phyloP scores from a whole-genome alignment of 1,284 basidiomycete species.

The Cutaneotrichosporon curvatum region DNA sequence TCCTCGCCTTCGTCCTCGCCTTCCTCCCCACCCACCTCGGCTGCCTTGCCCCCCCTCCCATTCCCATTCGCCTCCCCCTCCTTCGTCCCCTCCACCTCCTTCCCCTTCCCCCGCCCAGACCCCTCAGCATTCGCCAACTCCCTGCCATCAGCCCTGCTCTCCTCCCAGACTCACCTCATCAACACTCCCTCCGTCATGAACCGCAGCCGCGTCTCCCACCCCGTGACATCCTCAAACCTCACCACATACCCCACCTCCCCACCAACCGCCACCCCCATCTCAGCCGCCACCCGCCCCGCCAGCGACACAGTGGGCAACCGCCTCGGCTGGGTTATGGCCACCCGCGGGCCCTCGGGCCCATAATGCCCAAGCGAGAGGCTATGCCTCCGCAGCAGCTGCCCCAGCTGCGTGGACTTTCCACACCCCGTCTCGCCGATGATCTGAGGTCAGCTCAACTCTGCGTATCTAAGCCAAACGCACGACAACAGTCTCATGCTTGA shows the following conservation, averaged over 20 bases:
- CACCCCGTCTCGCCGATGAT: constrained; percentile 95
- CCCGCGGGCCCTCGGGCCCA: constrained; percentile 53
- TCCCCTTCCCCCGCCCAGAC: not conserved
- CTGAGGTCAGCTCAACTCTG: constrained; percentile 13
- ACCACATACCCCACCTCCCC: constrained; percentile 85
- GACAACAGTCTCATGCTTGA: constrained; percentile 77
- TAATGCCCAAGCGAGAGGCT: constrained; percentile 26
- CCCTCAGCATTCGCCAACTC: constrained; percentile 2
- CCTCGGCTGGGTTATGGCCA: constrained; percentile 87
- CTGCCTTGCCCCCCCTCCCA: not conserved
- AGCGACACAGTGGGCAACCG: constrained; percentile 90
- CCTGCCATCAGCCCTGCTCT: constrained; percentile 1
- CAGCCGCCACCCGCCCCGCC: constrained; percentile 77
- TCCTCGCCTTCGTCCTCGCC: too few relatives aligned
- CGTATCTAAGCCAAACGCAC: too few relatives aligned
- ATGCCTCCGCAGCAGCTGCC: constrained; percentile 70
- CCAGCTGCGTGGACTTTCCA: constrained; percentile 94
- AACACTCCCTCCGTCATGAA: constrained; percentile 97
- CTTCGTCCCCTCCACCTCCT: not conserved
- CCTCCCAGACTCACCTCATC: constrained; percentile 52
- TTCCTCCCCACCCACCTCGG: too few relatives aligned
- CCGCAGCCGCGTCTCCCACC: constrained; percentile 66
- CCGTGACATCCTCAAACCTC: constrained; percentile 81
- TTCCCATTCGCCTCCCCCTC: not conserved
- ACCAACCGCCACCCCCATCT: constrained; percentile 67